Evolutionary conservation across 192 early-diverging fungal species (phyloP), one percentile per base, ranked within the genome.

Genomic region (Phycomyces blakesleeanus): DNA sequence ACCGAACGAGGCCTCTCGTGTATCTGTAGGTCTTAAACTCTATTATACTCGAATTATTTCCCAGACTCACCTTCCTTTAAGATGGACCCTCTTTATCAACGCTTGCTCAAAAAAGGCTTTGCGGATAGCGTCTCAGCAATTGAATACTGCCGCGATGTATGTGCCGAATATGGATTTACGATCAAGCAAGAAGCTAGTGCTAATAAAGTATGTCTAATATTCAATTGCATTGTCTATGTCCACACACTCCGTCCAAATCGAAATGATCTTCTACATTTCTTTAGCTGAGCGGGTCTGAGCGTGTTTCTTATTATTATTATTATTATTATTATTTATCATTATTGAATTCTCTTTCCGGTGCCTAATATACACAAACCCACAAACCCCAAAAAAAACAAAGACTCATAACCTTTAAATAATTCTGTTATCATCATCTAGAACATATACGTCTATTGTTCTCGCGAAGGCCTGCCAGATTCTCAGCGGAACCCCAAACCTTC

Each of bases 151-250:
- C 75, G 82, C 41, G 68, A 74, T 47, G 41, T 79, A 25, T 75
- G 76, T 26, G 72, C 69, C 39, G 78, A 84, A 50, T 81, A 74
- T 64, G 82, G 82, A 34, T 84, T 84, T 51, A 84, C 80, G 20
- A 74, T 84, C 26, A 84, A 84, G 68, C 82, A 84, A 59, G 82
- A 84, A 72, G 78, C 82, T 6, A 81, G 80, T 41, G 79, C 82
- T 14, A 84, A 78, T 59, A 78, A 69, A 61, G 38, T 55, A 47
- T 60, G 37, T 39, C 39, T 41, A 40, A 41, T 41, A 39, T 34
- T 25, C 24, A 21, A 22, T 58, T 58, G 57, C 29, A 34, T 34
- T 34, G 7, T n/a, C n/a, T n/a, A n/a, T n/a, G n/a, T n/a, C n/a
- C n/a, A n/a, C 7, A 34, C 29, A 34, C 29, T 34, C 29, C 29